Evolutionary conservation across 2,329 filamentous ascomycete genomes (phyloP), one percentile per base, ranked within the genome.

Genomic region (Ophiocordyceps australis): DNA sequence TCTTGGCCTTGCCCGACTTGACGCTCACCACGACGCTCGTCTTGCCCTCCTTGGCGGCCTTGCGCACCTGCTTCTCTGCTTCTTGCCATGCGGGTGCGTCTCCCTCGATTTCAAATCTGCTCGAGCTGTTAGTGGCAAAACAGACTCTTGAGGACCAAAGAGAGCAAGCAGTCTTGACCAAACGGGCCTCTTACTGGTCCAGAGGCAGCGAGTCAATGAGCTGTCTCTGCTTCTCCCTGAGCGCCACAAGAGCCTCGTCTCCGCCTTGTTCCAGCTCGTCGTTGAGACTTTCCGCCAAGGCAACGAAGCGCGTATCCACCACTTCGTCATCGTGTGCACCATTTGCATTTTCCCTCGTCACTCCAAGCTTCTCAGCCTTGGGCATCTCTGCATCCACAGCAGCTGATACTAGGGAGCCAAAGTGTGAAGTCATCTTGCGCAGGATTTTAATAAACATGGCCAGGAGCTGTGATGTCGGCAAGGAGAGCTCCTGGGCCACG

Each of bases 401-500:
- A 4, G 69, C 71, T 22, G 82, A 69, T 3, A 94, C 63, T 1
- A 95, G 52, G 4, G 62, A 57, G 17, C 73, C 68, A 52, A 98
- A 89, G 44, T 85, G 69, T 3, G 66, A 62, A 3, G 78, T 78
- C 20, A 93, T 65, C 56, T 95, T 95, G 36, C 83, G 72, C 31
- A 94, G 65, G 32, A 93, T 77, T 60, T 98, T 98, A 48, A 93
- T 81, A 50, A 98, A 95, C 77, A 95, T 92, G 32, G 86, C 85
- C 33, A 98, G 61, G 4, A 94, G 58, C 54, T 95, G 89, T 23
- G 73, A 75, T 3, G 70, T 65, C 1, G 69, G 70, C 5, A 94
- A 54, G 7, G 63, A 65, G 4, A 93, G 53, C 42, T 98, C 89
- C 34, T 74, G 71, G 33, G 85, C 76, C 7, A 94, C 55, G 9